Percentiles rank a stretch among this genome's conserved stretches.
These are phyloP conservation scores for Lecanicillium sp. DNA, from an alignment of 2,329 filamentous ascomycete genomes.

Conservation along the genomic window DNA sequence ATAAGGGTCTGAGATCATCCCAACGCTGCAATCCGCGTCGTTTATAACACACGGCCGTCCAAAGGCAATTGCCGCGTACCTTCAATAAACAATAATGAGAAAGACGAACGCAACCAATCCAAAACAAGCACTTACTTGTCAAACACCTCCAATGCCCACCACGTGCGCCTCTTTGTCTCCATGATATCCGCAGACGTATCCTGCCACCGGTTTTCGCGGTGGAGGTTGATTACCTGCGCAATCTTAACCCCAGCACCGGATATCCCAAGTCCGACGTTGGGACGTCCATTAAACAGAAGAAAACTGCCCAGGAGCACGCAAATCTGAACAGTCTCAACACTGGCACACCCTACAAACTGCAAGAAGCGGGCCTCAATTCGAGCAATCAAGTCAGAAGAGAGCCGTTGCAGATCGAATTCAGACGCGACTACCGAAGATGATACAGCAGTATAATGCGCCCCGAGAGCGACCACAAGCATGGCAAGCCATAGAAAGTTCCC, in stretches of 20 bases:
- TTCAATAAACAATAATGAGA: too few species aligned
- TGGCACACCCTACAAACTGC: conserved; percentile 5
- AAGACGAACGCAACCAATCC: too few species aligned
- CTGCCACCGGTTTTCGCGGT: conserved; percentile 6
- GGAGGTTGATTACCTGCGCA: conserved; percentile 7
- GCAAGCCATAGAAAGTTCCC: conserved; percentile 7
- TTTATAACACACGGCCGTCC: conserved; percentile 7
- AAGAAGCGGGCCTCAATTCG: conserved; percentile 4
- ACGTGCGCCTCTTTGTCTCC: conserved; percentile 6
- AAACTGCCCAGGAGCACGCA: conserved; percentile 7
- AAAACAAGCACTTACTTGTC: conserved; percentile 9
- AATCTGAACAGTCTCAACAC: conserved; percentile 7
- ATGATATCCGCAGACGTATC: conserved; percentile 1
- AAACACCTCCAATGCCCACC: conserved; percentile 8
- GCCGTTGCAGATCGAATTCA: background rate
- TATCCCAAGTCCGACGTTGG: conserved; percentile 8
- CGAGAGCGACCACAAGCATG: conserved; percentile 6
- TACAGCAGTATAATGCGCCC: conserved; percentile 4
- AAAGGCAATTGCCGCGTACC: conserved; percentile 7
- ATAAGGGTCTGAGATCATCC: conserved; percentile 2
- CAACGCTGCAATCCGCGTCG: conserved; percentile 6
- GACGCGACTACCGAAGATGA: background rate
- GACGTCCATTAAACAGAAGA: conserved; percentile 6
- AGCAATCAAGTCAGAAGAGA: conserved; percentile 1
- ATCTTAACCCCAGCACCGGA: conserved; percentile 8